phyloP scores from a whole-genome alignment of 2,329 filamentous ascomycete species.

The Lecanicillium sp. region DNA sequence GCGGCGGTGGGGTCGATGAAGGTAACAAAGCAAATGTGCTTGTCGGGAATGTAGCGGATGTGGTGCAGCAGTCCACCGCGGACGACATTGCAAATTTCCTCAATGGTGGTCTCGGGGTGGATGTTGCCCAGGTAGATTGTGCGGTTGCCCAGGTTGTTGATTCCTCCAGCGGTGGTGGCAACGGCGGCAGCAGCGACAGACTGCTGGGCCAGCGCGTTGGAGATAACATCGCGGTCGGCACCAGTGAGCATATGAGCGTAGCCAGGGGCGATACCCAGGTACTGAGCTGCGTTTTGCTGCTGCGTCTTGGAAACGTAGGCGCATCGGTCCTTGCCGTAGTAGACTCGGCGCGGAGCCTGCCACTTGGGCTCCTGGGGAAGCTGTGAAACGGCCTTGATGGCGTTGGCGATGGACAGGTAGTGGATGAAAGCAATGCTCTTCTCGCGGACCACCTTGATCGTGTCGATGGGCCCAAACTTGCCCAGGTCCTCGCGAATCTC shows the following conservation, averaged over 20 bases:
- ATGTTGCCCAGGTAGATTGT: slow-evolving; percentile 99
- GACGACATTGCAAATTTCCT: slow-evolving; percentile 99
- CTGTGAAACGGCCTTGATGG: slow-evolving; percentile 95
- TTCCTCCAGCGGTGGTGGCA: slow-evolving; percentile 90
- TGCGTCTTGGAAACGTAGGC: slow-evolving; percentile 99
- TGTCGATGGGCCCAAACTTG: slow-evolving; percentile 95
- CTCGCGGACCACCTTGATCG: slow-evolving; percentile 94
- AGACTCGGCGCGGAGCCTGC: slow-evolving; percentile 91
- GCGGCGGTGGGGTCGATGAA: slow-evolving; percentile 98
- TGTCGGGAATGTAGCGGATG: slow-evolving; percentile 98
- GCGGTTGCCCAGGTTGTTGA: slow-evolving; percentile 94
- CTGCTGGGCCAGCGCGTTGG: slow-evolving; percentile 91
- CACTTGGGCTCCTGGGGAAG: slow-evolving; percentile 95
- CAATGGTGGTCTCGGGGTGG: slow-evolving; percentile 96
- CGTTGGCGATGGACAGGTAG: slow-evolving; percentile 94
- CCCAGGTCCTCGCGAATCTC: slow-evolving; percentile 90
- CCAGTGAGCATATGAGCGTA: slow-evolving; percentile 96
- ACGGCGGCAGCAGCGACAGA: slow-evolving; percentile 95
- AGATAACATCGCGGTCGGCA: slow-evolving; percentile 93
- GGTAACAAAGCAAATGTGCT: slow-evolving; percentile 99
- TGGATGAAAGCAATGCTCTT: slow-evolving; percentile 98
- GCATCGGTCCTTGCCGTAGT: slow-evolving; percentile 97
- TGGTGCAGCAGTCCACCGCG: slow-evolving; percentile 92
- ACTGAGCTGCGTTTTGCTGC: slow-evolving; percentile 97
- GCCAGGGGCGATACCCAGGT: slow-evolving; percentile 91